Evolutionary conservation across 345 rosid genomes (phyloP), one percentile per base, ranked within the genome.

Genomic region (Iberis pinnata): DNA sequence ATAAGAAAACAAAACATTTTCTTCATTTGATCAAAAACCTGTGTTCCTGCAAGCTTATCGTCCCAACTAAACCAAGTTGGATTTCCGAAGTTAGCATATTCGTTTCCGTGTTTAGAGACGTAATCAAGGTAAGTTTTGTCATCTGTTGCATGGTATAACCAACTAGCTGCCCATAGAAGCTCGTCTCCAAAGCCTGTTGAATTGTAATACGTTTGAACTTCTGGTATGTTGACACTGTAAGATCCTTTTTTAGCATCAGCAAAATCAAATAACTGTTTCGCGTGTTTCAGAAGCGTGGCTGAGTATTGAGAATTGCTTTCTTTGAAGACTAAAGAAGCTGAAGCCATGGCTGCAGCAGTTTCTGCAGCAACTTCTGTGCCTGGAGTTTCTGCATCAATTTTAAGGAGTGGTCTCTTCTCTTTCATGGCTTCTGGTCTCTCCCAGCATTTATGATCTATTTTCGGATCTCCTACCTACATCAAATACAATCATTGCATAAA

Each of bases 61-160:
- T 92, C 99, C 99, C 99, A 92, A 65, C 90, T 85, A 54, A 92
- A 93, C 99, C 99, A 93, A 19, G 83, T 81, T 4, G 99, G 94
- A 66, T 70, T 86, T 18, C 94, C 97, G 69, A 80, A 88, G 4
- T 79, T 64, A 29, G 87, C 97, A 69, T 65, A 93, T 9, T 53
- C 72, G 4, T 77, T 55, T 58, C 97, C 99, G 18, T 86, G 69
- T 20, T 69, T 82, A 18, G 79, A 51, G 18, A 76, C 96, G 38
- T 78, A 93, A 32, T 79, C 76, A 18, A 93, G 88, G 61, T 85
- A 83, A 15, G 89, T 66, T 46, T 63, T 71, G 24, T 88, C 97
- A 12, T 81, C 76, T 0, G 99, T 85, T 20, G 99, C 95, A 33
- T 88, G 94, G 61, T 88, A 93, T 18, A 93, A 81, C 99, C 99